Base-by-base conservation (phyloP, 2,329 filamentous ascomycete species). In the Sporothrix pseudoabietina region DNA sequence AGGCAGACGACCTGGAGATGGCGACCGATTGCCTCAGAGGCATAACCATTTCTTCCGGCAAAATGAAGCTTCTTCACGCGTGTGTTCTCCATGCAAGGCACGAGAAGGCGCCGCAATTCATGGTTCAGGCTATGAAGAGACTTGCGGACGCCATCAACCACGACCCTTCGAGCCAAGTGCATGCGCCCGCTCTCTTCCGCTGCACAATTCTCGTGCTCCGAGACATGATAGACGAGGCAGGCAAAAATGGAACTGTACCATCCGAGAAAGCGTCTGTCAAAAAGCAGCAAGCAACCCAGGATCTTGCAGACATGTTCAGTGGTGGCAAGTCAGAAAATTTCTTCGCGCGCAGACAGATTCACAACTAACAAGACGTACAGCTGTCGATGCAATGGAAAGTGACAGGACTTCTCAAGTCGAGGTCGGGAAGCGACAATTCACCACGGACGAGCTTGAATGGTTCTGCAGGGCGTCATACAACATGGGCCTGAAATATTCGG, bases 391-490 rank as follows among this genome's bases (percentile, higher is more conserved):
- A 22, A 80, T 81, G 1, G 82, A 83, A 57, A 82, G 84, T 32
- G 85, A 81, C 44, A 76, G 82, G 44, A 76, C 81, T 74, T 80
- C 79, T 22, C 82, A 78, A 2, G 83, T 78, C 70, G 83, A 83
- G 75, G 79, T 77, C 55, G 77, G 82, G 22, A 84, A 83, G 9
- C 80, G 81, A 44, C 87, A 81, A 75, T 94, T 94, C 78, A 87
- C 86, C 0, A 73, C 85, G 0, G 80, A 84, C 3, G 94, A 97
- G 77, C 84, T 97, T 3, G 87, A 94, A 76, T 97, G 94, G 94
- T 94, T 97, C 79, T 91, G 90, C 52, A 90, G 90, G 75, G 95
- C 92, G 75, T 87, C 91, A 0, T 97, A 97, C 83, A 97, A 96
- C 76, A 80, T 94, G 7, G 90, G 90, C 0, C 81, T 95, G 4